Evolutionary conservation across 768 basidiomycete genomes (phyloP).

Genomic region (Leccinellum albellum): DNA sequence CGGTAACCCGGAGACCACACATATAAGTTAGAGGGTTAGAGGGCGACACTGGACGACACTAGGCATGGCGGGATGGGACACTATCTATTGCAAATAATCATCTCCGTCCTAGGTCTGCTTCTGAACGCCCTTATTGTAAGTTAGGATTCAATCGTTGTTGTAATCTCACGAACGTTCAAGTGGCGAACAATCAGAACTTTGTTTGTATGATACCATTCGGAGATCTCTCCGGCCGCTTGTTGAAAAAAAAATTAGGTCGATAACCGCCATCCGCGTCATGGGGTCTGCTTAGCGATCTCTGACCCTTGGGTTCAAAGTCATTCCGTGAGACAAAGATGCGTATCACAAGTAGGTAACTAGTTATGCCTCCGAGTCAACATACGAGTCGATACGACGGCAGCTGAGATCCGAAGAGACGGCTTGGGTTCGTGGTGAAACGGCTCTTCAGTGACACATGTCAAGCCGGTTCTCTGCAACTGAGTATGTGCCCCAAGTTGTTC

Average conservation of each 20-base stretch:
- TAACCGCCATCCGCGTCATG: not conserved
- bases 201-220: not conserved
- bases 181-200: not conserved
- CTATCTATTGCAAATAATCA: not conserved
- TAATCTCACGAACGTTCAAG: not conserved
- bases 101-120: not conserved
- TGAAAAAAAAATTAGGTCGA: not conserved
- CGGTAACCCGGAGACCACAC: not conserved
- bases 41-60: not conserved
- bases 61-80: not conserved
- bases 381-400: not conserved
- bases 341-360: no score
- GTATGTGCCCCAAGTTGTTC: not conserved
- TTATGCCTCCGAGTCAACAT: no score
- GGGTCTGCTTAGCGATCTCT: not conserved
- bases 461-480: not conserved
- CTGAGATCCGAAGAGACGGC: not conserved
- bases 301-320: not conserved
- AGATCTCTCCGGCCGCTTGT: not conserved
- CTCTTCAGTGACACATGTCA: constrained; percentile 5
- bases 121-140: not conserved
- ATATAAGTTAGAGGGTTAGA: not conserved
- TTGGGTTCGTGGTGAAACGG: constrained; percentile 4
- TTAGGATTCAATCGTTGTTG: not conserved
- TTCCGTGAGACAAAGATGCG: not conserved